Conservation (phyloP, 345 rosid genomes). For the Eucalyptus regnans region DNA sequence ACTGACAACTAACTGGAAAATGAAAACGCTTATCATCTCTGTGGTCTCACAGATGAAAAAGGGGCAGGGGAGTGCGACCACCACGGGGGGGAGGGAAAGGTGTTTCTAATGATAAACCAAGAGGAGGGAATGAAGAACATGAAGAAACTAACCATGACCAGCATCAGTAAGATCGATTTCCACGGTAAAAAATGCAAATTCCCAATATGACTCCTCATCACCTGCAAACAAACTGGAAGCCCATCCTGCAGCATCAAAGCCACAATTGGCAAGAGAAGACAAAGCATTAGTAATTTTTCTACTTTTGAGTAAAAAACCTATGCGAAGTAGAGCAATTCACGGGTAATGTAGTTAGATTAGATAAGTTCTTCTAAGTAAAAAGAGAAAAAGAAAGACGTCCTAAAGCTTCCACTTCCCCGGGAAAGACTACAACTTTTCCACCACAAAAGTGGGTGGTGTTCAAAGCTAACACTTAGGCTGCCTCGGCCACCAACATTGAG, state of each 20-base stretch:
- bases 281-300: not conserved
- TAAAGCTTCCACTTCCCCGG: not conserved
- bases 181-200: conserved; percentile 68
- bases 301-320: no score
- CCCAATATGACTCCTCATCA: conserved; percentile 39
- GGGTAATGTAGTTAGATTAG: not conserved
- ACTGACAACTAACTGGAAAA: not conserved
- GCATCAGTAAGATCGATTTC: conserved; percentile 65
- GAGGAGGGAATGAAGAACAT: not conserved
- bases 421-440: not conserved
- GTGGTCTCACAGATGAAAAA: not conserved
- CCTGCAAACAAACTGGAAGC: conserved; percentile 57
- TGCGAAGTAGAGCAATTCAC: not conserved
- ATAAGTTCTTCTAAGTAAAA: not conserved
- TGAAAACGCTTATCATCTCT: not conserved
- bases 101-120: not conserved
- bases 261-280: not conserved
- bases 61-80: not conserved
- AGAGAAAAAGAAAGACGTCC: not conserved
- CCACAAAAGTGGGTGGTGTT: not conserved
- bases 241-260: conserved; percentile 49
- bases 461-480: not conserved
- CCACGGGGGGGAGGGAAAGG: not conserved
- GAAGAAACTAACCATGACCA: conserved; percentile 68
- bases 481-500: not conserved